These are phyloP conservation scores for Monosporascus sp. DNA, from an alignment of 2,329 filamentous ascomycete genomes.

Conservation along the genomic window DNA sequence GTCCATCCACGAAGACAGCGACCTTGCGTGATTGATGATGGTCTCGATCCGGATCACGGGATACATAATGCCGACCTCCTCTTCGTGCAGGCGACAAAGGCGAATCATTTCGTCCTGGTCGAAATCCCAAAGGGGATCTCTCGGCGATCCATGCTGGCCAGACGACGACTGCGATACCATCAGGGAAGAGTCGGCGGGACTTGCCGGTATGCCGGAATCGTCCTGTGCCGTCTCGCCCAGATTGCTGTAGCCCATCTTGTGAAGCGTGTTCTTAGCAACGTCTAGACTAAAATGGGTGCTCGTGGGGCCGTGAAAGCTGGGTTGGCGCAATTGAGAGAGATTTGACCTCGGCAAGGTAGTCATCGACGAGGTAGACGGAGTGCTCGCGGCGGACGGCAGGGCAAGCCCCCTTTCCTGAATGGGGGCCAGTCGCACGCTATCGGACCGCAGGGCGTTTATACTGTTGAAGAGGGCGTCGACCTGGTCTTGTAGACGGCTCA, in stretches of 20 bases:
- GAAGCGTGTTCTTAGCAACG: conserved; percentile 78
- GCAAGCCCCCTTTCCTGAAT: conserved; percentile 36
- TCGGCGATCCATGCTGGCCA: conserved; percentile 19
- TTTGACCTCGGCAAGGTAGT: conserved; percentile 38
- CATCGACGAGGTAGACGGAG: conserved; percentile 38
- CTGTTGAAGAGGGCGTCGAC: conserved; percentile 71
- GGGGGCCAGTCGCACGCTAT: conserved; percentile 39
- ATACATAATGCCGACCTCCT: conserved; percentile 91
- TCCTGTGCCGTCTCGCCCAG: conserved; percentile 59
- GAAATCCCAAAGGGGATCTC: conserved; percentile 76
- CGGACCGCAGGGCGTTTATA: conserved; percentile 61
- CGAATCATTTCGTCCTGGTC: conserved; percentile 74
- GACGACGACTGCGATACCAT: conserved; percentile 31
- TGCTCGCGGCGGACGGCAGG: conserved; percentile 31
- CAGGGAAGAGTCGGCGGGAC: conserved; percentile 27
- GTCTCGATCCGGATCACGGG: conserved; percentile 72
- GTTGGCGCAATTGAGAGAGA: conserved; percentile 46
- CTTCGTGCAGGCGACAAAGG: conserved; percentile 74
- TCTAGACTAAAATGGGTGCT: conserved; percentile 81
- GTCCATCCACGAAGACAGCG: conserved; percentile 69
- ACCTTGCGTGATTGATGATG: conserved; percentile 64
- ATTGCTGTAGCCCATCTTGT: conserved; percentile 80
- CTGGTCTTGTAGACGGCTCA: conserved; percentile 74
- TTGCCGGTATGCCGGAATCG: conserved; percentile 36
- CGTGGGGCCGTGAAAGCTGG: conserved; percentile 76